Evolutionary conservation across 306 rosid species (phyloP), one percentile per base, ranked within the genome.

Genomic region (Prunus campanulata): DNA sequence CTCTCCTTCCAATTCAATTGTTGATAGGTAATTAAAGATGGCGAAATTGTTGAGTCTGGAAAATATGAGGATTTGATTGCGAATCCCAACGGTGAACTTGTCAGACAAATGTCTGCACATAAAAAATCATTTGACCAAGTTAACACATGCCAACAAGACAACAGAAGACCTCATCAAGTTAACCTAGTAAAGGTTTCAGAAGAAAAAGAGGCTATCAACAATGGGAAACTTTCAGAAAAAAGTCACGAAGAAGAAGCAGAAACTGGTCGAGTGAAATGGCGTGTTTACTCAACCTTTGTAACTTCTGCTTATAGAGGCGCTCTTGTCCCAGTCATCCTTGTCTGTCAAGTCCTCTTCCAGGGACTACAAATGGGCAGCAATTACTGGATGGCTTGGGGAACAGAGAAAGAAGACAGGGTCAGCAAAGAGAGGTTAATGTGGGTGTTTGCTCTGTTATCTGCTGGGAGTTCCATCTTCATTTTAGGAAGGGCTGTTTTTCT

Each of bases 331-430:
- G 51, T 91, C 44, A 80, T 93, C 76, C 91, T 93, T 78, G 83
- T 91, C 5, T 93, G 96, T 56, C 98, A 91, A 69, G 73, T 91
- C 63, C 68, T 89, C 49, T 93, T 93, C 60, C 98, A 90, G 83
- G 87, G 82, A 68, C 81, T 93, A 66, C 94, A 93, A 61, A 89
- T 93, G 78, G 95, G 90, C 63, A 93, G 96, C 86, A 93, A 86
- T 82, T 93, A 93, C 77, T 91, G 98, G 98, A 86, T 93, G 63
- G 83, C 96, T 35, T 93, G 96, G 96, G 96, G 90, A 46, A 75
- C 94, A 35, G 94, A 90, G 77, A 75, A 77, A 42, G 82, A 52
- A 70, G 85, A 77, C 29, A 85, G 54, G 64, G 87, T 90, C 51
- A 79, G 56, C 66, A 89, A 75, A 63, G 74, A 70, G 60, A 18